These are phyloP conservation scores for Nakazawaea wickerhamii DNA, from an alignment of 805 yeast genomes.

Conservation along the genomic window DNA sequence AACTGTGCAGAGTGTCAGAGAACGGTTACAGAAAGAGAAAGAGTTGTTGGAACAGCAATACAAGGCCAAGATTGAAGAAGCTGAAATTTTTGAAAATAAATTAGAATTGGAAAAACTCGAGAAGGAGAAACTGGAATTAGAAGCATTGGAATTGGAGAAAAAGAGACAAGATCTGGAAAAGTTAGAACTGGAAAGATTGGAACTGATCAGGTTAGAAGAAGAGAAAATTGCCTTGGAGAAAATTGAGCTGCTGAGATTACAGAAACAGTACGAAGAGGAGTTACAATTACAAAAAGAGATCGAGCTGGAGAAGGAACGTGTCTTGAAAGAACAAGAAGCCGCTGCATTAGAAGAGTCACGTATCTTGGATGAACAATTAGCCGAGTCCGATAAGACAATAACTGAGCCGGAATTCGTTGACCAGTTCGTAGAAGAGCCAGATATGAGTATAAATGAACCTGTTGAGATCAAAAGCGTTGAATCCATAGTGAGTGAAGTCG, in stretches of 20 bases:
- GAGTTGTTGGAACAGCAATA: slow-evolving; percentile 21
- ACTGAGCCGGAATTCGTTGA: not conserved
- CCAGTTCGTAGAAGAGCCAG: not conserved
- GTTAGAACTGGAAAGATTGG: slow-evolving; percentile 10
- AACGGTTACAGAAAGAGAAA: slow-evolving; percentile 16
- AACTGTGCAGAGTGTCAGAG: not conserved
- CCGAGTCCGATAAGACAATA: not conserved
- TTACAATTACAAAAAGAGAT: not conserved
- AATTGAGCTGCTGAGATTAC: not conserved
- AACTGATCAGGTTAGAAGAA: not conserved
- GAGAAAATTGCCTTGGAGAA: not conserved
- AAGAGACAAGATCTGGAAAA: slow-evolving; percentile 19
- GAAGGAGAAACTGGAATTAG: slow-evolving; percentile 33
- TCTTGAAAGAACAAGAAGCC: not conserved
- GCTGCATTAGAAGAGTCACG: not conserved
- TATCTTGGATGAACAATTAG: not conserved
- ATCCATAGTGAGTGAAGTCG: slow-evolving; percentile 1
- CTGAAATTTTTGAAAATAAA: slow-evolving; percentile 25
- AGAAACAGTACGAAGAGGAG: not conserved
- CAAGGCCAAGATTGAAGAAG: slow-evolving; percentile 24
- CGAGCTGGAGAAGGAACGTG: not conserved
- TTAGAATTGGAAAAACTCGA: slow-evolving; percentile 33
- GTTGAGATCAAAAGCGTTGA: not conserved
- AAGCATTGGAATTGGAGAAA: slow-evolving; percentile 26
- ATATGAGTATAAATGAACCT: not conserved